Evolutionary conservation across 768 basidiomycete species (phyloP).

Genomic region (Leccinum subgranulosum): DNA sequence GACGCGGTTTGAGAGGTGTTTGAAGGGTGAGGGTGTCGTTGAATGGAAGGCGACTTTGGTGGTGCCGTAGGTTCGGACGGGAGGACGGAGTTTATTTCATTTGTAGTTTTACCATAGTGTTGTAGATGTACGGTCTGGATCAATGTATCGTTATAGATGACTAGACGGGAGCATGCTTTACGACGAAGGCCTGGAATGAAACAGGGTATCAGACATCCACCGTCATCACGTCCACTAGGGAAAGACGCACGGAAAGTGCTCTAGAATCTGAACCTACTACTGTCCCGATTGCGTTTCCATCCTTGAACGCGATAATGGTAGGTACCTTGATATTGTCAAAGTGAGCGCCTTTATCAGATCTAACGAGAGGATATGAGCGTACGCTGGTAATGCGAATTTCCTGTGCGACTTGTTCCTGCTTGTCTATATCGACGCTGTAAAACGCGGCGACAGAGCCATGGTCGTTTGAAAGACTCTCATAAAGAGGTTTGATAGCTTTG

Average conservation of each 20-base stretch:
- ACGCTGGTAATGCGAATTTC: conserved; percentile 6
- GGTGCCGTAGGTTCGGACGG: conserved; percentile 46
- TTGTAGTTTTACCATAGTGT: too few species aligned
- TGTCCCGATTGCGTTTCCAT: not conserved
- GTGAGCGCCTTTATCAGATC: not conserved
- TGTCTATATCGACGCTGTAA: conserved; percentile 34
- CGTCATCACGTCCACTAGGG: not conserved
- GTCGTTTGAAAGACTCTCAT: conserved; percentile 1
- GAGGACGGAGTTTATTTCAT: too few species aligned
- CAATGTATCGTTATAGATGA: too few species aligned
- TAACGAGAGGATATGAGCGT: not conserved
- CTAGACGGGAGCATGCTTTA: too few species aligned
- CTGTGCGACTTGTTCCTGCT: conserved; percentile 7
- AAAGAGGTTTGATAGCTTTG: conserved; percentile 4
- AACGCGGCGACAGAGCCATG: not conserved
- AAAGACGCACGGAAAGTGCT: not conserved
- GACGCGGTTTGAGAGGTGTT: conserved; percentile 47
- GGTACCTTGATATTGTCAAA: not conserved
- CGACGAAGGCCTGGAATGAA: too few species aligned
- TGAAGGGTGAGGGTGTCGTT: conserved; percentile 26
- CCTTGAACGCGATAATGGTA: not conserved
- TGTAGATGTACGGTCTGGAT: too few species aligned
- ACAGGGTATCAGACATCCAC: too few species aligned
- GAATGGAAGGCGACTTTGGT: conserved; percentile 60
- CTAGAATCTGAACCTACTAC: not conserved